Conservation (phyloP, 2,329 filamentous ascomycete species). For the Cyphellophora attinorum region DNA sequence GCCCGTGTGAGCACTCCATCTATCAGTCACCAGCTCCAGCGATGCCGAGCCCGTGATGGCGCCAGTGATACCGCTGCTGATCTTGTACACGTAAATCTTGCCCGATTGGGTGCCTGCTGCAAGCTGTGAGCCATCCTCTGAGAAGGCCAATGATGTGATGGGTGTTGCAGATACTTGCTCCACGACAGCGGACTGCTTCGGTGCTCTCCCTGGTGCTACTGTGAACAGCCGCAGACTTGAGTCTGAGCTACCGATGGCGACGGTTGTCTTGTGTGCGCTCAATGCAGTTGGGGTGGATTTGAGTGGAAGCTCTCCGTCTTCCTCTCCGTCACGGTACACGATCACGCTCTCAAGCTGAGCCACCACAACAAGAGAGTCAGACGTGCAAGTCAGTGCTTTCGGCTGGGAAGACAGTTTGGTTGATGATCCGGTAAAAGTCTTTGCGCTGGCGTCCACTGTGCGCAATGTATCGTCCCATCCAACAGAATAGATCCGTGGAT, state of each 20-base stretch:
- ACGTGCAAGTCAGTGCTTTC: conserved; percentile 56
- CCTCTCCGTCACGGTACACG: conserved; percentile 44
- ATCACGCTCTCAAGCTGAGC: conserved; percentile 51
- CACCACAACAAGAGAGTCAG: conserved; percentile 45
- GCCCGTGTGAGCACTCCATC: conserved; percentile 60
- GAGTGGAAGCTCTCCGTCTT: conserved; percentile 52
- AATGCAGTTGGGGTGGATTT: conserved; percentile 61
- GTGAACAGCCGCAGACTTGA: conserved; percentile 69
- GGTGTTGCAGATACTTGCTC: conserved; percentile 59
- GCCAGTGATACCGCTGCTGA: conserved; percentile 41
- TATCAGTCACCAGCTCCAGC: conserved; percentile 62
- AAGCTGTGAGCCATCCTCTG: conserved; percentile 62
- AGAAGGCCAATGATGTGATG: conserved; percentile 77
- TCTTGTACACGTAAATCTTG: conserved; percentile 76
- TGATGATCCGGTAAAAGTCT: conserved; percentile 62
- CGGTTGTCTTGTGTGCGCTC: conserved; percentile 54
- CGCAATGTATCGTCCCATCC: conserved; percentile 92
- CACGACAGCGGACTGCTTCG: conserved; percentile 44
- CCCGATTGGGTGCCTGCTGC: conserved; percentile 76
- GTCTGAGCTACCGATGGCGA: conserved; percentile 69
- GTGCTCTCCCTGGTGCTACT: conserved; percentile 42
- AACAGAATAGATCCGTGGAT: conserved; percentile 65
- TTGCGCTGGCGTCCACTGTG: conserved; percentile 62
- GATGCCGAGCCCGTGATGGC: conserved; percentile 11
- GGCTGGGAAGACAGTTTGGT: conserved; percentile 69